These are phyloP conservation scores for Dictyostelium brefeldianum DNA, from an alignment of 78 protist species.

Conservation along the genomic window DNA sequence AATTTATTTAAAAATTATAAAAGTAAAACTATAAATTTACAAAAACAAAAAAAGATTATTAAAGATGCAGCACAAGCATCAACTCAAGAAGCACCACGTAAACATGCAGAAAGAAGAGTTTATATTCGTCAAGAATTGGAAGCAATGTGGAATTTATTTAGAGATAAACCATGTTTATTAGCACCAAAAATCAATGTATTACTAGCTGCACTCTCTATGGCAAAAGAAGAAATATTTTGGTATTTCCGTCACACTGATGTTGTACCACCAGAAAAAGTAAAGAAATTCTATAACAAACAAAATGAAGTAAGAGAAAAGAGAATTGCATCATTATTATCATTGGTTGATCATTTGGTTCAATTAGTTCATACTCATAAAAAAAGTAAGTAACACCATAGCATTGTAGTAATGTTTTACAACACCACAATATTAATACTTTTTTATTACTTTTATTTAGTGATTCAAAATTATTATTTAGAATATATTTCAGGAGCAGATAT, in stretches of 20 bases:
- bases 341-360: constrained; percentile 38
- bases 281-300: constrained; percentile 79
- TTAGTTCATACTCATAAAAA: constrained; percentile 44
- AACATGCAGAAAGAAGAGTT: constrained; percentile 74
- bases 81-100: constrained; percentile 69
- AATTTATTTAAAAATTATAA: constrained; percentile 71
- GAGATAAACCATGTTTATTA: constrained; percentile 84
- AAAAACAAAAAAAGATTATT: constrained; percentile 70
- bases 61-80: constrained; percentile 65
- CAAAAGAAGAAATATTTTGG: constrained; percentile 80
- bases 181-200: constrained; percentile 85
- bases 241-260: constrained; percentile 83
- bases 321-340: constrained; percentile 36
- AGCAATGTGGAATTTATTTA: constrained; percentile 68
- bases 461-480: constrained; percentile 83
- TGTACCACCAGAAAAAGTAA: constrained; percentile 68
- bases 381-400: constrained; percentile 7
- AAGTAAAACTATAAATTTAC: constrained; percentile 73
- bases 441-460: constrained; percentile 17
- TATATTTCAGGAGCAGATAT: constrained; percentile 77
- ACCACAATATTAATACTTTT: not conserved
- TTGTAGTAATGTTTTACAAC: not conserved
- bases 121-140: constrained; percentile 84
- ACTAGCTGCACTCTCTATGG: constrained; percentile 81
- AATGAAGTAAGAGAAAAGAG: constrained; percentile 64